A percentile compares a stretch with the other conserved stretches of the same genome.
phyloP scores from a whole-genome alignment of 116 monocot species.

The Phalaenopsis hybrid region DNA sequence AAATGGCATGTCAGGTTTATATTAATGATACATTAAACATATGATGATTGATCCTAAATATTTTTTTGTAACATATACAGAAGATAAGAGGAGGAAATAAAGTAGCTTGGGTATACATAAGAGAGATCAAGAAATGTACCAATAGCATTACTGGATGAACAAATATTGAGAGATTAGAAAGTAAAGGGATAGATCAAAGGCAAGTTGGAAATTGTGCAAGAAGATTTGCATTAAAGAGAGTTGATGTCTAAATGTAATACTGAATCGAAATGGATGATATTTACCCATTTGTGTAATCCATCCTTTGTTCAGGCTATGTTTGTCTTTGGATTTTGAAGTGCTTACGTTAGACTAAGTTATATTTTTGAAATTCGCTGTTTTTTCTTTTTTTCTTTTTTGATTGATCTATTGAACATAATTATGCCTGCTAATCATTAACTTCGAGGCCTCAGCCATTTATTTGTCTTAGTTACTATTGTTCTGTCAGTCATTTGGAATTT shows the following conservation, averaged over 20 bases:
- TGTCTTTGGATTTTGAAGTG: slow-evolving; percentile 1
- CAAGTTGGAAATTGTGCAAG: background rate
- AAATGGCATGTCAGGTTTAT: background rate
- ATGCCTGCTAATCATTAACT: background rate
- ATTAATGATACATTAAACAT: background rate
- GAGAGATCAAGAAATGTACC: background rate
- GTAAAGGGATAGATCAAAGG: background rate
- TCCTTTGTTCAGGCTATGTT: background rate
- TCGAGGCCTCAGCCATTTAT: background rate
- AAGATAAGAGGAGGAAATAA: background rate
- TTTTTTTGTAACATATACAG: background rate
- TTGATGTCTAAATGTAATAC: background rate
- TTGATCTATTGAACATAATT: background rate
- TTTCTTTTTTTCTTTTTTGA: background rate
- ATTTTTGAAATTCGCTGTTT: background rate
- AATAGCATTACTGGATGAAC: background rate
- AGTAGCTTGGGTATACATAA: background rate
- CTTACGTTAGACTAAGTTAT: background rate
- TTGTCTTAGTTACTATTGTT: background rate
- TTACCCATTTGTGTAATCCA: background rate
- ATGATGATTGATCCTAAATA: background rate
- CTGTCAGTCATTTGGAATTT: background rate
- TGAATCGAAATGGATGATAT: background rate
- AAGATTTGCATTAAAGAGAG: background rate
- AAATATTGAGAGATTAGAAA: background rate